Evolutionary conservation across 805 yeast genomes (phyloP).

Genomic region (Millerago galiae): DNA sequence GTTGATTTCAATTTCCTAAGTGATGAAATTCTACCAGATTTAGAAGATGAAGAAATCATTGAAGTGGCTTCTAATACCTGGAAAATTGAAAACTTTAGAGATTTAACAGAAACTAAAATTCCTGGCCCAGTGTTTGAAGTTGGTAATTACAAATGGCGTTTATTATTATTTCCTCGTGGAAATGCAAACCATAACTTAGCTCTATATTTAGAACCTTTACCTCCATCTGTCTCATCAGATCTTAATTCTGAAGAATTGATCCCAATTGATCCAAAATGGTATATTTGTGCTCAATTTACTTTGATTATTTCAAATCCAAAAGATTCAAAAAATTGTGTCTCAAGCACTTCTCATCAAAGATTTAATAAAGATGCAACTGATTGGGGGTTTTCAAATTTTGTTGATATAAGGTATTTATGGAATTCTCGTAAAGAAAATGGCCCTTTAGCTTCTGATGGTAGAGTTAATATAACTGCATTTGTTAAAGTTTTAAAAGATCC

Average conservation of each 20-base stretch:
- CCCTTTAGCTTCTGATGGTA: constrained; percentile 40
- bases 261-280: constrained; percentile 54
- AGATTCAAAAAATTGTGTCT: constrained; percentile 52
- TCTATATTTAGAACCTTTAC: constrained; percentile 68
- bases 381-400: constrained; percentile 90
- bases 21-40: constrained; percentile 18
- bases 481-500: constrained; percentile 77
- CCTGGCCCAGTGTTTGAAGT: constrained; percentile 42
- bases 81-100: constrained; percentile 29
- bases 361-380: constrained; percentile 73
- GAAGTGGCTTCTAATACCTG: constrained; percentile 32
- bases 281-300: constrained; percentile 87
- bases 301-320: constrained; percentile 79
- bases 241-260: constrained; percentile 25
- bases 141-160: constrained; percentile 62
- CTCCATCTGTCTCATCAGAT: neutral
- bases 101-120: constrained; percentile 23
- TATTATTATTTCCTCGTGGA: constrained; percentile 75
- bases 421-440: constrained; percentile 27
- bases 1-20: constrained; percentile 15
- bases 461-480: constrained; percentile 66
- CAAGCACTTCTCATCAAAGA: constrained; percentile 69
- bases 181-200: constrained; percentile 57
- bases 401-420: constrained; percentile 40
- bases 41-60: constrained; percentile 26